phyloP scores from a whole-genome alignment of 441 rosid genomes.

The Euphorbia schlechtendalii region DNA sequence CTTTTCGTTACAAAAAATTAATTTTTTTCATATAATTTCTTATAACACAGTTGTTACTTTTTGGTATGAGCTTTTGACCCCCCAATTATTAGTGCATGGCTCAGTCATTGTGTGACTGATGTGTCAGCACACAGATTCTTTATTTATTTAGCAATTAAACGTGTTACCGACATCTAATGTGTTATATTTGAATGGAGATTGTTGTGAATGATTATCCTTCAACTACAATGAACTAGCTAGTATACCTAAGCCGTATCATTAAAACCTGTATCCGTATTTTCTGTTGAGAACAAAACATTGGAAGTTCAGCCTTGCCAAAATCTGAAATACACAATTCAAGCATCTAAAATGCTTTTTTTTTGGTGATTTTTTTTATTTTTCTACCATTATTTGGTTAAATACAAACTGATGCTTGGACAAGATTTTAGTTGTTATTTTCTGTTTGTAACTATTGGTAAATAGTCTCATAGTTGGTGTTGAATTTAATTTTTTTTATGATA shows the following conservation, averaged over 20 bases:
- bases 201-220: neutral
- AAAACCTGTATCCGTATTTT: neutral
- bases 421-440: too few relatives aligned
- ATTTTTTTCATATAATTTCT: too few relatives aligned
- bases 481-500: neutral
- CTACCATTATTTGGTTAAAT: too few relatives aligned
- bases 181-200: conserved; percentile 5
- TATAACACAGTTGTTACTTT: too few relatives aligned
- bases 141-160: neutral
- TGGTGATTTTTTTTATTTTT: too few relatives aligned
- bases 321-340: neutral
- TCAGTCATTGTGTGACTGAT: neutral
- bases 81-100: too few relatives aligned
- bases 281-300: neutral
- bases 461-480: too few relatives aligned
- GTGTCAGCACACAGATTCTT: neutral
- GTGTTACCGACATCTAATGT: neutral
- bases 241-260: neutral
- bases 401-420: too few relatives aligned
- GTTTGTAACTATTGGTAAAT: too few relatives aligned
- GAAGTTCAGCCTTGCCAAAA: neutral
- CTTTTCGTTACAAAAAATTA: too few relatives aligned
- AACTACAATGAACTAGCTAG: neutral
- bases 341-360: neutral
- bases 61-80: too few relatives aligned